Percentiles rank a stretch among this genome's conserved stretches.
These are phyloP conservation scores for Mollisia scopiformis DNA, from an alignment of 2,329 filamentous ascomycete species.

Conservation along the genomic window DNA sequence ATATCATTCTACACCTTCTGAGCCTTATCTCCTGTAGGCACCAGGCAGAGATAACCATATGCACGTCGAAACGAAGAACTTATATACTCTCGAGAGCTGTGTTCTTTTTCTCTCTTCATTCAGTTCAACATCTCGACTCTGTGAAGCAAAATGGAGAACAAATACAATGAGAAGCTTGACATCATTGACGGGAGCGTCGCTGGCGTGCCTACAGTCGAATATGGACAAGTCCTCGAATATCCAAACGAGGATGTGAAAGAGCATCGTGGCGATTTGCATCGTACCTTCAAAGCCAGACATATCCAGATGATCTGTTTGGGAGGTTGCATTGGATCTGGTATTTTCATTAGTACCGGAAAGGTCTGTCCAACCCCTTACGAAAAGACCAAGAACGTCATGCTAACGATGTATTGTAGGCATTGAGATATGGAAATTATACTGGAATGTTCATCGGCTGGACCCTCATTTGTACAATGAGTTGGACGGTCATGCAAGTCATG, in stretches of 20 bases:
- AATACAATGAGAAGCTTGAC: background rate
- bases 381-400: background rate
- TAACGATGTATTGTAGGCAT: background rate
- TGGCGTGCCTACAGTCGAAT: background rate
- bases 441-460: slow-evolving; percentile 3
- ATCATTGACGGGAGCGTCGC: background rate
- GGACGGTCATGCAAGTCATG: slow-evolving; percentile 2
- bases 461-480: slow-evolving; percentile 2
- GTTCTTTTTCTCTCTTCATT: background rate
- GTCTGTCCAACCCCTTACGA: background rate
- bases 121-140: background rate
- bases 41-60: background rate
- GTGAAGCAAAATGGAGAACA: background rate
- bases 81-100: background rate
- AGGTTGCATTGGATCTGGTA: slow-evolving; percentile 1
- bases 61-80: background rate
- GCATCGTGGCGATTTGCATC: background rate
- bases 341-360: slow-evolving; percentile 6
- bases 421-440: background rate
- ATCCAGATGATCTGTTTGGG: slow-evolving; percentile 4
- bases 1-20: background rate
- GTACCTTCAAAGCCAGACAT: slow-evolving; percentile 1
- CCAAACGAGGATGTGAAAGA: background rate
- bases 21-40: background rate
- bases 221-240: slow-evolving; percentile 4